These are phyloP conservation scores for Ophiocordyceps robertsii DNA, from an alignment of 2,329 filamentous ascomycete species.

Conservation along the genomic window DNA sequence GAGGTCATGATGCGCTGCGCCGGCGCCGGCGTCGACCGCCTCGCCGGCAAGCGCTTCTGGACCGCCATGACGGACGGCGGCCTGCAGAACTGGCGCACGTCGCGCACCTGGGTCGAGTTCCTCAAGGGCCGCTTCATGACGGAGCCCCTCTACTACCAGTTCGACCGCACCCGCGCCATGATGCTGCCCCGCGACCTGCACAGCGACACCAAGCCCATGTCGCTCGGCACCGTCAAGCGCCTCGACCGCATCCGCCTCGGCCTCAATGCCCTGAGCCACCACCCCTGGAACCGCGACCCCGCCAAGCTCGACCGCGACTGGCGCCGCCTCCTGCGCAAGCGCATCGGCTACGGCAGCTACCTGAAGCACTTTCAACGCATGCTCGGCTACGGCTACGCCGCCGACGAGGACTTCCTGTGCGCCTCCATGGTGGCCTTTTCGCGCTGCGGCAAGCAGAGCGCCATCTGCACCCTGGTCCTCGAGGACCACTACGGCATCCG, in stretches of 20 bases:
- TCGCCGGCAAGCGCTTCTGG: conserved; percentile 22
- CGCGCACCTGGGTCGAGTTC: conserved; percentile 28
- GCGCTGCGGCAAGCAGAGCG: conserved; percentile 19
- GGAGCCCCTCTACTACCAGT: conserved; percentile 31
- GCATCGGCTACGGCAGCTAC: conserved; percentile 12
- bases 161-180: conserved; percentile 25
- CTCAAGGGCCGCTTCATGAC: conserved; percentile 32
- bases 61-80: conserved; percentile 13
- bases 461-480: conserved; percentile 20
- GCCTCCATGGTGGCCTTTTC: conserved; percentile 27
- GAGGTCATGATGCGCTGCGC: conserved; percentile 31
- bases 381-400: conserved; percentile 10
- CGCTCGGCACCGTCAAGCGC: conserved; percentile 8
- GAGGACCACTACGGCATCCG: conserved; percentile 16
- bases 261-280: conserved; percentile 10
- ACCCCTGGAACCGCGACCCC: conserved; percentile 17
- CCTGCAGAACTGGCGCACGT: conserved; percentile 16
- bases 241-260: conserved; percentile 18
- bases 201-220: conserved; percentile 6
- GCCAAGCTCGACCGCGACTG: conserved; percentile 11
- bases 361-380: conserved; percentile 15
- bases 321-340: conserved; percentile 12
- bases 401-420: conserved; percentile 27
- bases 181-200: conserved; percentile 25
- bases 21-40: conserved; percentile 27